Evolutionary conservation across 2,329 filamentous ascomycete species (phyloP).

Genomic region (Tolypocladium nubicola): DNA sequence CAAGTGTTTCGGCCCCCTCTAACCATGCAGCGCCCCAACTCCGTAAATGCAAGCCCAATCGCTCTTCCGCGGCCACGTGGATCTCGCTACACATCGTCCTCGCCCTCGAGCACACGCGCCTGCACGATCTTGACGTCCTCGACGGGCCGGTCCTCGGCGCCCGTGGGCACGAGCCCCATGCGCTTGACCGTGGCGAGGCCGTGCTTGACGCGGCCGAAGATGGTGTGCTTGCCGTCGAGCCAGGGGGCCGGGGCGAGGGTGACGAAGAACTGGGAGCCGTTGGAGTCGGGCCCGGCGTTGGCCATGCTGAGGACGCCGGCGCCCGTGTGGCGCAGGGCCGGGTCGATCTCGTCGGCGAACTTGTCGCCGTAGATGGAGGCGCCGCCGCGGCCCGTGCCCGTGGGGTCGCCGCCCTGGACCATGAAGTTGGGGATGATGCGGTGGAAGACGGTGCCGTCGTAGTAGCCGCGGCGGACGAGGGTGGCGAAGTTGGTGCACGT

Average conservation of each 20-base stretch:
- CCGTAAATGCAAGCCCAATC: neutral
- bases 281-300: conserved; percentile 85
- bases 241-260: conserved; percentile 90
- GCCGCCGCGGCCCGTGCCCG: conserved; percentile 84
- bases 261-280: conserved; percentile 93
- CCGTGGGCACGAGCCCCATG: conserved; percentile 82
- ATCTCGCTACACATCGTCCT: conserved; percentile 19
- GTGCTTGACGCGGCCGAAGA: conserved; percentile 81
- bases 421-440: conserved; percentile 95
- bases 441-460: conserved; percentile 78
- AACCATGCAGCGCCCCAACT: neutral
- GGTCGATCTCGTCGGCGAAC: conserved; percentile 84
- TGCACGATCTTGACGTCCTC: conserved; percentile 73
- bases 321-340: conserved; percentile 76
- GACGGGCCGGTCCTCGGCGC: conserved; percentile 65
- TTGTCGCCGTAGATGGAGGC: conserved; percentile 84
- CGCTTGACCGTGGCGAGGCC: conserved; percentile 78
- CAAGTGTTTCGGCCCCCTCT: neutral
- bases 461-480: conserved; percentile 76
- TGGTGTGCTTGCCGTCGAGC: conserved; percentile 94
- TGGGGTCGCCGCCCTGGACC: conserved; percentile 90
- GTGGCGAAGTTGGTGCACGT: conserved; percentile 83
- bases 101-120: conserved; percentile 58
- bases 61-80: neutral
- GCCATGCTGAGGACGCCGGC: conserved; percentile 95